These are phyloP conservation scores for Candida dubliniensis DNA, from an alignment of 1,139 yeast species.

Conservation along the genomic window DNA sequence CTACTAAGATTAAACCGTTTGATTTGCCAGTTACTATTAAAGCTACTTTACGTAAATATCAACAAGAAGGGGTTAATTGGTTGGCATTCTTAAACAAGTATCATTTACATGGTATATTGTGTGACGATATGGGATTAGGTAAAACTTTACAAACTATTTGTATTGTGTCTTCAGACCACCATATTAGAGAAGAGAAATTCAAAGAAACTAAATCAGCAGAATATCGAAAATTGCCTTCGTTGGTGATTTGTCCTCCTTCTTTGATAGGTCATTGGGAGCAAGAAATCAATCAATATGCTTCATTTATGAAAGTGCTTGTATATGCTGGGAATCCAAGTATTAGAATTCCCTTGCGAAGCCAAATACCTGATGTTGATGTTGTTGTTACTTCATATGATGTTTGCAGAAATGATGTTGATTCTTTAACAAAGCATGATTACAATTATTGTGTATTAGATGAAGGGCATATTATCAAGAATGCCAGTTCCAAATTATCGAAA, in stretches of 20 bases:
- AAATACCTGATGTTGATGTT: slow-evolving; percentile 66
- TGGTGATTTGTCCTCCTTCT: slow-evolving; percentile 94
- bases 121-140: slow-evolving; percentile 99
- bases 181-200: slow-evolving; percentile 72
- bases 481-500: slow-evolving; percentile 82
- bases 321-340: slow-evolving; percentile 92
- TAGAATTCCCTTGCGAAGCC: slow-evolving; percentile 56
- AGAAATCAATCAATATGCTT: slow-evolving; percentile 87
- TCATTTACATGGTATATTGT: slow-evolving; percentile 91
- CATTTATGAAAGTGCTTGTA: slow-evolving; percentile 77
- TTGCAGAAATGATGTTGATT: slow-evolving; percentile 83
- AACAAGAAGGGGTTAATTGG: slow-evolving; percentile 99
- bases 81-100: slow-evolving; percentile 91
- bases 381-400: slow-evolving; percentile 96
- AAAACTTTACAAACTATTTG: slow-evolving; percentile 96
- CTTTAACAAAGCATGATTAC: slow-evolving; percentile 62
- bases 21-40: slow-evolving; percentile 87
- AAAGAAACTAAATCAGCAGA: slow-evolving; percentile 63
- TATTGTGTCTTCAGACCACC: slow-evolving; percentile 94
- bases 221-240: slow-evolving; percentile 72
- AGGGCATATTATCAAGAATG: slow-evolving; percentile 95
- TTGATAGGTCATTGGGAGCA: slow-evolving; percentile 99
- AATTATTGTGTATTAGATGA: slow-evolving; percentile 97
- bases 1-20: slow-evolving; percentile 86
- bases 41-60: slow-evolving; percentile 92